phyloP scores from a whole-genome alignment of 163 green algal species.

The Volvox carteri region DNA sequence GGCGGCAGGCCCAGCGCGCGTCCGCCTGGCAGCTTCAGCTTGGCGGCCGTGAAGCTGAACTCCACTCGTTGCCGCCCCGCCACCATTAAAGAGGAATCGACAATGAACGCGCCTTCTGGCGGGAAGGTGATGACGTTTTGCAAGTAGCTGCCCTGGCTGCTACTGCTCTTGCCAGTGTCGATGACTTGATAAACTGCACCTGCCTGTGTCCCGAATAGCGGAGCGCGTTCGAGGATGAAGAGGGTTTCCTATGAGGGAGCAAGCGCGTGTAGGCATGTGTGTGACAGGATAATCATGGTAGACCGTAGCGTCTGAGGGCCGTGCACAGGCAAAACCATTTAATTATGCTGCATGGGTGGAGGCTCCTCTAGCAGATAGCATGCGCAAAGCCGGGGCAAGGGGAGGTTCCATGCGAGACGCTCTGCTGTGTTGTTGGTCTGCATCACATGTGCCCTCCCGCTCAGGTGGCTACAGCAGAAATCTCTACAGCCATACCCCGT shows the following conservation, averaged over 20 bases:
- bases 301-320: no score
- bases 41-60: constrained; percentile 87
- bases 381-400: no score
- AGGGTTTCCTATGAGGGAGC: constrained; percentile 80
- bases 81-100: constrained; percentile 76
- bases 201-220: constrained; percentile 80
- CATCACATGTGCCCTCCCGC: no score
- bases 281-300: not conserved
- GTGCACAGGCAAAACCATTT: no score
- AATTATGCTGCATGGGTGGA: no score
- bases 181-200: constrained; percentile 87
- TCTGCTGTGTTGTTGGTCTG: no score
- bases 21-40: constrained; percentile 71
- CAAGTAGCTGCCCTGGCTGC: constrained; percentile 39
- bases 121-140: constrained; percentile 93
- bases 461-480: no score
- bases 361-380: no score
- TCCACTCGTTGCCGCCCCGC: constrained; percentile 65
- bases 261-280: not conserved
- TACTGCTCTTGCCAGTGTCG: not conserved
- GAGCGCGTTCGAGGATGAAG: constrained; percentile 87
- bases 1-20: constrained; percentile 75
- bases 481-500: no score
- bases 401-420: no score
- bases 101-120: constrained; percentile 83